A percentile compares a stretch with the other conserved stretches of the same genome.
These are phyloP conservation scores for Vigna radiata DNA, from an alignment of 306 rosid genomes.

Conservation along the genomic window DNA sequence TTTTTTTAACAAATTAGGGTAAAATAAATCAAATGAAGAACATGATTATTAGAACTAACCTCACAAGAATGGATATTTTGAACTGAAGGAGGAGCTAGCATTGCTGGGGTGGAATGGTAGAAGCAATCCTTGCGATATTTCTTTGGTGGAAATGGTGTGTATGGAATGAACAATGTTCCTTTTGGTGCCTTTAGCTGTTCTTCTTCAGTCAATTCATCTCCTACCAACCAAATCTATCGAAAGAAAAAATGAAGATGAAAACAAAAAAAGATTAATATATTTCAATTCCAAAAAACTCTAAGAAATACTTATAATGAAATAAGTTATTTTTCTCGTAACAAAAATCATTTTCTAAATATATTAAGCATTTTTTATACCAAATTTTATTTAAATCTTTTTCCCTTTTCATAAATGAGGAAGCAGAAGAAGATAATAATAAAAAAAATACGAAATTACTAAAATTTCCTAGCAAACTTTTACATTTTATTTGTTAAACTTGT, in stretches of 20 bases:
- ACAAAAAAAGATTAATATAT: neutral
- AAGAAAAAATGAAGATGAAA: neutral
- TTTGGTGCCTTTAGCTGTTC: slow-evolving; percentile 70
- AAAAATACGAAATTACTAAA: no score
- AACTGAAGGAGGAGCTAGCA: slow-evolving; percentile 60
- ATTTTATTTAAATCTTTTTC: neutral
- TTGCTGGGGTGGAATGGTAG: slow-evolving; percentile 69
- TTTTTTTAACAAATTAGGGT: no score
- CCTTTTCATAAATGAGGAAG: neutral
- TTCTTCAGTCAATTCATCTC: slow-evolving; percentile 63
- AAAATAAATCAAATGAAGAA: neutral
- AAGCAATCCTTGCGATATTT: slow-evolving; percentile 70
- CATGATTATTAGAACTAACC: slow-evolving; percentile 48
- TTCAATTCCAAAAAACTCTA: neutral
- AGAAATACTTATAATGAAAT: neutral
- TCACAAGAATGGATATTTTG: slow-evolving; percentile 79
- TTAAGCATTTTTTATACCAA: neutral
- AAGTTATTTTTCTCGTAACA: neutral
- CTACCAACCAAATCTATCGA: slow-evolving; percentile 72
- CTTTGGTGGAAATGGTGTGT: slow-evolving; percentile 75
- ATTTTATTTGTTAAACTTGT: no score
- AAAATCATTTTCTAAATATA: neutral
- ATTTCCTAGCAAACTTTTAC: no score
- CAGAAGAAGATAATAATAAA: neutral
- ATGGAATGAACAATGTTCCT: slow-evolving; percentile 81